Conservation (phyloP, 2,329 filamentous ascomycete species). For the Cladosporium sp. region DNA sequence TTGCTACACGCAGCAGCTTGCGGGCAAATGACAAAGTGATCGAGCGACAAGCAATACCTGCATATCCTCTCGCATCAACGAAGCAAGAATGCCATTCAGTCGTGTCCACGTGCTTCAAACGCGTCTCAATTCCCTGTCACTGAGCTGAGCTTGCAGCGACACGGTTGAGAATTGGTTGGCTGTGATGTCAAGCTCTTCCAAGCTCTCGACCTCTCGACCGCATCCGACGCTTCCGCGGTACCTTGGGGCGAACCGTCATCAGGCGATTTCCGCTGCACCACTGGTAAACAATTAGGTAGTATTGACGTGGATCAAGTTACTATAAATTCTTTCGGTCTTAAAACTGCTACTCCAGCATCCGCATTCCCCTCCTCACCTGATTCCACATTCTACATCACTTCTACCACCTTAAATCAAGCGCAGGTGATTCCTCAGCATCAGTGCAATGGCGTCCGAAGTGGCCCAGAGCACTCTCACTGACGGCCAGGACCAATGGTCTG, state of each 20-base stretch:
- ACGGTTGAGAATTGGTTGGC: not conserved
- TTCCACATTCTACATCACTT: not conserved
- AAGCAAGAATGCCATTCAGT: no score
- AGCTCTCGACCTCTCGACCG: not conserved
- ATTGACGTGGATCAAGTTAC: not conserved
- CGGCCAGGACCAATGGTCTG: conserved; percentile 27
- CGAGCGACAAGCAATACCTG: no score
- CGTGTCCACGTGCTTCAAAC: not conserved
- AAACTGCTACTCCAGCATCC: not conserved
- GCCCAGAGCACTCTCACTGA: conserved; percentile 19
- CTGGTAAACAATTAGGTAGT: not conserved
- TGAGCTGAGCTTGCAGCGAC: not conserved
- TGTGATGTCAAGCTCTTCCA: conserved; percentile 3
- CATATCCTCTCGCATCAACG: no score
- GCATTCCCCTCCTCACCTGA: not conserved
- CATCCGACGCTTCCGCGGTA: conserved; percentile 8
- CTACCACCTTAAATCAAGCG: not conserved
- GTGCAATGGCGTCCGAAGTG: conserved; percentile 17
- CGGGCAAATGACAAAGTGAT: not conserved
- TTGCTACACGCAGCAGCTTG: not conserved
- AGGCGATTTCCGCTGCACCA: conserved; percentile 6
- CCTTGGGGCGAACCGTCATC: conserved; percentile 3
- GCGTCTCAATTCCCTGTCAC: not conserved
- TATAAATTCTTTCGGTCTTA: not conserved
- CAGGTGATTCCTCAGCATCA: not conserved